Evolutionary conservation across 2,329 filamentous ascomycete species (phyloP).

Genomic region (Trichoderma hamatum): DNA sequence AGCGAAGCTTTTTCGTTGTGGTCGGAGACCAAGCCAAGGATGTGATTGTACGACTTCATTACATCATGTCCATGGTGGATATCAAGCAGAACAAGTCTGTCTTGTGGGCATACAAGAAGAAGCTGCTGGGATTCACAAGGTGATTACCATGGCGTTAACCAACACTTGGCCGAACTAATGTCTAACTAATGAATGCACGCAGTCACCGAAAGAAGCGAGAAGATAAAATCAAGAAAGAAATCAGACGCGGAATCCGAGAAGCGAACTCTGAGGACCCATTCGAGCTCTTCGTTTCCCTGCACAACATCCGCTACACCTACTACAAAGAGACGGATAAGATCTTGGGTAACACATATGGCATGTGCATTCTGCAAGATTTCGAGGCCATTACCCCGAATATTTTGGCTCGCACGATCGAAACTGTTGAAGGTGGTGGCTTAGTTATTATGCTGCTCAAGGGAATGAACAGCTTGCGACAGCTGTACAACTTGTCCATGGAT

Average conservation of each 20-base stretch:
- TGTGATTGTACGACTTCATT: conserved; percentile 90
- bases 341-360: conserved; percentile 94
- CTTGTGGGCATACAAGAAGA: conserved; percentile 98
- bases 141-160: conserved; percentile 33
- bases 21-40: conserved; percentile 92
- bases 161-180: neutral
- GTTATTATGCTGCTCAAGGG: conserved; percentile 91
- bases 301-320: conserved; percentile 98
- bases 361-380: conserved; percentile 98
- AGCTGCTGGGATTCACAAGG: conserved; percentile 89
- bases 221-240: conserved; percentile 96
- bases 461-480: conserved; percentile 95
- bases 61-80: conserved; percentile 87
- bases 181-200: neutral
- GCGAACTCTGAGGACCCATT: conserved; percentile 93
- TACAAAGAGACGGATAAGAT: conserved; percentile 99
- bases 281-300: conserved; percentile 92
- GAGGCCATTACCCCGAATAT: conserved; percentile 98
- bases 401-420: conserved; percentile 92
- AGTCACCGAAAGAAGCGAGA: conserved; percentile 94
- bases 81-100: conserved; percentile 91
- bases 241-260: conserved; percentile 92
- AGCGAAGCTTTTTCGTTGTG: conserved; percentile 96
- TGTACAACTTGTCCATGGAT: conserved; percentile 97
- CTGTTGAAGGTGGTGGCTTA: conserved; percentile 92